These are phyloP conservation scores for Pyrenula aspistea DNA, from an alignment of 495 filamentous ascomycete genomes.

Conservation along the genomic window DNA sequence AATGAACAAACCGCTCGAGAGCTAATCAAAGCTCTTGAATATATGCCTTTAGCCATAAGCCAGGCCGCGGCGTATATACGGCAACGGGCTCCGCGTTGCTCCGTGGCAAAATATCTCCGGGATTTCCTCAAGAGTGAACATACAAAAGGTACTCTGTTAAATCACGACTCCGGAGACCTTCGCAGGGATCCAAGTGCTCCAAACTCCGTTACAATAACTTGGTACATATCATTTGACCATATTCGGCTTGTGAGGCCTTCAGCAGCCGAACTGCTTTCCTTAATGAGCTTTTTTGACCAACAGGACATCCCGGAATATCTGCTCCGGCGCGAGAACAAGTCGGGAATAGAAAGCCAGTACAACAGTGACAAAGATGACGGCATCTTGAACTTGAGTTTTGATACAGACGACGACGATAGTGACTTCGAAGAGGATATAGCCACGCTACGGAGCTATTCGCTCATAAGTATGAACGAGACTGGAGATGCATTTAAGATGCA, in stretches of 20 bases:
- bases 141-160: conserved; percentile 5
- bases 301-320: conserved; percentile 8
- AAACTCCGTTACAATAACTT: conserved; percentile 16
- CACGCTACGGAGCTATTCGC: conserved; percentile 25
- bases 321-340: conserved; percentile 2
- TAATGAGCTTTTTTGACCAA: conserved; percentile 17
- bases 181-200: conserved; percentile 9
- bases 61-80: conserved; percentile 21
- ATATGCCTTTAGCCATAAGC: conserved; percentile 21
- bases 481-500: conserved; percentile 9
- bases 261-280: conserved; percentile 12
- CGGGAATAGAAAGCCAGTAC: conserved; percentile 4
- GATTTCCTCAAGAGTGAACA: conserved; percentile 10
- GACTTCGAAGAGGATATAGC: conserved; percentile 30
- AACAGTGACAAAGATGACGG: conserved; percentile 22
- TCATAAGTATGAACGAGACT: conserved; percentile 19
- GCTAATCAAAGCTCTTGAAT: conserved; percentile 16
- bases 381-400: conserved; percentile 6
- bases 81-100: conserved; percentile 7
- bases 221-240: conserved; percentile 21
- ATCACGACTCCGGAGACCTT: conserved; percentile 8
- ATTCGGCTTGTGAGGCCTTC: conserved; percentile 7
- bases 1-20: conserved; percentile 6
- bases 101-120: conserved; percentile 8
- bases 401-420: conserved; percentile 10